Evolutionary conservation across 805 yeast species (phyloP), one percentile per base, ranked within the genome.

Genomic region (Metschnikowia baotianmanensis): DNA sequence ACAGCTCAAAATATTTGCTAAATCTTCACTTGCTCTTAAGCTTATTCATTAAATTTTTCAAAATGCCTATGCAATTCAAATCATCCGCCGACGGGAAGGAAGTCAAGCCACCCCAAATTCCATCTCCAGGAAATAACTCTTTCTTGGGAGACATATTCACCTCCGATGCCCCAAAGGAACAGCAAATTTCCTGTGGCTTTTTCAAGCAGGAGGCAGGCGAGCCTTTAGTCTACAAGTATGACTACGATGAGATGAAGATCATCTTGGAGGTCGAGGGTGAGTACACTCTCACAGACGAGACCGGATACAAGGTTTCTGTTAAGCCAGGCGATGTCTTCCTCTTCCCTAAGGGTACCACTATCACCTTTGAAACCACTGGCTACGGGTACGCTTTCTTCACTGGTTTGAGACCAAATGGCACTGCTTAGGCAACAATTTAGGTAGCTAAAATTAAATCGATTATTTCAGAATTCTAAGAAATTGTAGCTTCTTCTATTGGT

Each of bases 191-290:
- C 13, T 71, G 81, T 58, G 89, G 89, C 38, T 82, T 82, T 68
- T 82, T 77, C 74, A 74, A 69, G 55, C 87, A 82, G 64, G 83
- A 79, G 61, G 66, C 68, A 41, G 88, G 88, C 44, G 80, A 77
- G 59, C 77, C 83, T 35, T 72, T 82, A 57, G 85, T 76, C n/a
- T 82, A 82, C 73, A 61, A 67, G 42, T 82, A 82, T 66, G 67
- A 64, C 55, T 59, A 80, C 63, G 86, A 82, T 56, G 88, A 81
- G 65, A 76, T 80, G 78, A 82, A 82, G 65, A 69, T 82, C 52
- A 74, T 80, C 58, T 71, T 82, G 47, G 86, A 82, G 61, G 81
- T 78, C 40, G 79, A 76, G 52, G 86, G 86, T 50, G 79, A 76
- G 55, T 81, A 77, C 69, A 66, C 70, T 37, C 69, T 82, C 52